Evolutionary conservation across 345 rosid species (phyloP).

Genomic region (Hibiscus mutabilis): DNA sequence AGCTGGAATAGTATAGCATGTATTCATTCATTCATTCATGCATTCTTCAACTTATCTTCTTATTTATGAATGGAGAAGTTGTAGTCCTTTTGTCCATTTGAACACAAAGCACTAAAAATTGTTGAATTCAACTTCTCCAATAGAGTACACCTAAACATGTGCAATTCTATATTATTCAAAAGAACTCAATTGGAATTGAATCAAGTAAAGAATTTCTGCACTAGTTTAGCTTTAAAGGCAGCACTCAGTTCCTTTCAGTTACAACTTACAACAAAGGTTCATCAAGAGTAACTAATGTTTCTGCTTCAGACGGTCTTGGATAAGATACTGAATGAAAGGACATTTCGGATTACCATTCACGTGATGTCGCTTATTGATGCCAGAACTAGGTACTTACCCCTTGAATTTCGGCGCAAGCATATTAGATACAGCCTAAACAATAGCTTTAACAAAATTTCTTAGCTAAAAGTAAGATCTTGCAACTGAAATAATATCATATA

Average conservation of each 20-base stretch:
- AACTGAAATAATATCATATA: neutral
- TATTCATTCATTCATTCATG: too few relatives aligned
- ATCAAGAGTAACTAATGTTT: neutral
- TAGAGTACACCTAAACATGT: neutral
- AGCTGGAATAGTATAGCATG: neutral
- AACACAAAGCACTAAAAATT: neutral
- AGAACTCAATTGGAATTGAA: neutral
- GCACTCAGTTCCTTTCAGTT: neutral
- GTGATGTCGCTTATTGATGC: neutral
- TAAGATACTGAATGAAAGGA: neutral
- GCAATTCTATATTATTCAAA: neutral
- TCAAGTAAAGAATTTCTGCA: neutral
- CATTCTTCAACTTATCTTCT: neutral
- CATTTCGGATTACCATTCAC: too few relatives aligned
- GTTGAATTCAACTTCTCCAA: neutral
- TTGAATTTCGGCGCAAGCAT: neutral
- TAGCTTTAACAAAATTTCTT: neutral
- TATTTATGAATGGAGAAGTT: neutral
- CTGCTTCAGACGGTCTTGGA: neutral
- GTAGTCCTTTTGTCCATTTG: neutral
- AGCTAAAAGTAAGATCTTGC: neutral
- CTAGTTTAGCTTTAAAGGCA: neutral
- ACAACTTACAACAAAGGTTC: neutral
- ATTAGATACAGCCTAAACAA: neutral
- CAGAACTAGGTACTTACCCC: neutral